Evolutionary conservation across 805 yeast species (phyloP).

Genomic region (Cyberlindnera japonica): DNA sequence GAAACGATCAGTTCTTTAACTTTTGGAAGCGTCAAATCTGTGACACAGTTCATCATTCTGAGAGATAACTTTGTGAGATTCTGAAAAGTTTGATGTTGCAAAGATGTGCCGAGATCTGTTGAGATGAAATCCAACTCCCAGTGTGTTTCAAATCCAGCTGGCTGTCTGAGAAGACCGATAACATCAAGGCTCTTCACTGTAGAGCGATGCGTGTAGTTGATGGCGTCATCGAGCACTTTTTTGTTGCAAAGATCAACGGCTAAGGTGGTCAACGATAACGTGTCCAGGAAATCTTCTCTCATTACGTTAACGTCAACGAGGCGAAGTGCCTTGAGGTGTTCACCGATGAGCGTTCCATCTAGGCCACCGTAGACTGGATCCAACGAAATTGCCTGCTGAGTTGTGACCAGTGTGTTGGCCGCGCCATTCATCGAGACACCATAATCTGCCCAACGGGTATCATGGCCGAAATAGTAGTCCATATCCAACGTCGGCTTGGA

Average conservation of each 20-base stretch:
- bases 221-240: background rate
- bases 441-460: background rate
- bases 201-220: background rate
- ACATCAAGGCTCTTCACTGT: background rate
- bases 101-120: background rate
- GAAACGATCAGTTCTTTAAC: constrained; percentile 1
- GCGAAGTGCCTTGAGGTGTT: background rate
- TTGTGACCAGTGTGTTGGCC: background rate
- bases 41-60: constrained; percentile 1
- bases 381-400: background rate
- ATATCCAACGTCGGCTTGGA: too few relatives aligned
- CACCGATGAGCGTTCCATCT: background rate
- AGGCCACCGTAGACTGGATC: background rate
- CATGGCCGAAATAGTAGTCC: background rate
- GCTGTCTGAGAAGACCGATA: background rate
- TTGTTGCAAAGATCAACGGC: background rate
- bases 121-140: background rate
- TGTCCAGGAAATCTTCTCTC: background rate
- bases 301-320: background rate
- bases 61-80: background rate
- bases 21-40: background rate
- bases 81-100: background rate
- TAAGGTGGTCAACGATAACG: background rate
- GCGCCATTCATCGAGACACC: background rate
- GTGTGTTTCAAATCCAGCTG: background rate